Evolutionary conservation across 1,284 basidiomycete species (phyloP), one percentile per base, ranked within the genome.

Genomic region (Xerocomus amazonicus): DNA sequence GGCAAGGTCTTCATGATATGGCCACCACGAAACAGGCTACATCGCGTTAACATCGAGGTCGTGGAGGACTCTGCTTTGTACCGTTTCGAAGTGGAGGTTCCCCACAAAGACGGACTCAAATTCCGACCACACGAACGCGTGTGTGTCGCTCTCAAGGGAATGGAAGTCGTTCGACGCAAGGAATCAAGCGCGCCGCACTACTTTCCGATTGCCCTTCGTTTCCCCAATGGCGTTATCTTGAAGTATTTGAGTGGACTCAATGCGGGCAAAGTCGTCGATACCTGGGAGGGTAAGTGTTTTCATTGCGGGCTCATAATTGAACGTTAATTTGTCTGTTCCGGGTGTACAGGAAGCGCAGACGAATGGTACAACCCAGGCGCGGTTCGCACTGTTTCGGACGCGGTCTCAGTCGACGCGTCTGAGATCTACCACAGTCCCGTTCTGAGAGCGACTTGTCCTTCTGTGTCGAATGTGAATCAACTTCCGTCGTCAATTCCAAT

Each of bases 1-100:
- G 73, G 71, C 43, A 66, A 53, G 19, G 63, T 76, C 17, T 69
- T 66, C 50, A 78, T 79, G 77, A 57, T 64, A 39, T 79, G 75
- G 71, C 63, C 65, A 17, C 59, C 63, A 3, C 59, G 60, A 12
- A 59, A 61, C 29, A 59, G 52, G 31, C 53, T 50, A 16, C 51
- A 61, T 35, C 62, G 58, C 39, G 34, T 73, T 6, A 58, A 56
- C 10, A 48, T 70, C 55, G 57, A 66, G 55, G 50, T 62, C 19
- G 43, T 42, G 45, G 58, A 62, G 41, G 51, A 56, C 44, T 28
- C 52, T 6, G 31, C 46, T n/a, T 33, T 44, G 39, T 51, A 62
- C 44, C 64, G 63, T 34, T 72, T 78, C 52, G 69, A 74, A 31
- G 64, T 75, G 32, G 57, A 67, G 44, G 60, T 78, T 16, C 54